Conservation (phyloP, 139 green algal genomes). For the Picochlorum sp. region DNA sequence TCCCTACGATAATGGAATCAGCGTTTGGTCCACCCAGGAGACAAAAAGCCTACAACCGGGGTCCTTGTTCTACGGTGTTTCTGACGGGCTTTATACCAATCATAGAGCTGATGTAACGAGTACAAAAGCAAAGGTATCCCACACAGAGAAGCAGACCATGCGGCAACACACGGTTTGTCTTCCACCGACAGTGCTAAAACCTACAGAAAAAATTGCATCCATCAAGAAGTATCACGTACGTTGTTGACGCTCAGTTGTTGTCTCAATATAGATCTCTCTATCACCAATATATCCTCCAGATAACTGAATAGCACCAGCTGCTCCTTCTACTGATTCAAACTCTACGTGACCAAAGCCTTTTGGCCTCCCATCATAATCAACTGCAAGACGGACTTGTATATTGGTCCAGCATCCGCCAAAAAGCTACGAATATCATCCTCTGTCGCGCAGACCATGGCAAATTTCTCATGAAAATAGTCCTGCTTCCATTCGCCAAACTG, state of each 20-base stretch:
- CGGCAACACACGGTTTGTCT: conserved; percentile 19
- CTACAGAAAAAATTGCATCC: not conserved
- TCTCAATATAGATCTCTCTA: conserved; percentile 53
- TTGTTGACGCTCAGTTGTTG: conserved; percentile 35
- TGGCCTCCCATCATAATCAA: conserved; percentile 43
- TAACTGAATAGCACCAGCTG: conserved; percentile 36
- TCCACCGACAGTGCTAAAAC: conserved; percentile 7
- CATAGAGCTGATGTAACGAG: not conserved
- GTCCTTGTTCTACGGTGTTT: conserved; percentile 29
- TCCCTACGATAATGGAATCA: conserved; percentile 44
- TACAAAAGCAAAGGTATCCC: conserved; percentile 21
- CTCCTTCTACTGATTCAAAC: conserved; percentile 42
- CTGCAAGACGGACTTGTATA: conserved; percentile 43
- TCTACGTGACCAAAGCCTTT: conserved; percentile 64
- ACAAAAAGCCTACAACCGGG: conserved; percentile 18
- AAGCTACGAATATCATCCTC: conserved; percentile 41
- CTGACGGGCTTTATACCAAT: conserved; percentile 32
- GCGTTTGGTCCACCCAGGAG: conserved; percentile 20
- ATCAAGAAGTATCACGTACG: conserved; percentile 12
- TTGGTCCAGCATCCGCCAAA: conserved; percentile 22
- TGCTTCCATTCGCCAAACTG: conserved; percentile 22
- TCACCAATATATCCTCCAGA: conserved; percentile 40
- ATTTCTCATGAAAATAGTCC: conserved; percentile 67
- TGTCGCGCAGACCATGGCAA: conserved; percentile 44
- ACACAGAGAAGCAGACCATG: conserved; percentile 11